Percentiles rank a stretch among this genome's conserved stretches.
These are phyloP conservation scores for Colletotrichum cuscutae DNA, from an alignment of 2,329 filamentous ascomycete species.

Conservation along the genomic window DNA sequence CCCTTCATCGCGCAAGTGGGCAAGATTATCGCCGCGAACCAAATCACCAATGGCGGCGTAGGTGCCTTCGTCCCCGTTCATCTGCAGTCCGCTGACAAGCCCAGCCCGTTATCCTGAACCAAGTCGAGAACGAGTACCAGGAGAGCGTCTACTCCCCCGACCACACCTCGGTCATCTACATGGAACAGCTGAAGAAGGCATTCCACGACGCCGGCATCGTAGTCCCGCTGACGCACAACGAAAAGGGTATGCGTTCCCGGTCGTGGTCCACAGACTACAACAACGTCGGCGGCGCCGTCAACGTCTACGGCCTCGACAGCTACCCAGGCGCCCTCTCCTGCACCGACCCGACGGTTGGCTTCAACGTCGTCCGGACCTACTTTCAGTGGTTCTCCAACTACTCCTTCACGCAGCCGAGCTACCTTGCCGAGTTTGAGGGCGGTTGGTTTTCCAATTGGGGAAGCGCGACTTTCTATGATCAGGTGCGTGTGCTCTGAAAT, in stretches of 20 bases:
- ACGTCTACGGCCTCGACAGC: slow-evolving; percentile 67
- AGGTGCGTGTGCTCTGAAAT: slow-evolving; percentile 34
- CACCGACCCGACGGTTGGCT: slow-evolving; percentile 59
- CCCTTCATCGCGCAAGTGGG: slow-evolving; percentile 60
- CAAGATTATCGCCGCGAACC: slow-evolving; percentile 75
- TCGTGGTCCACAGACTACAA: slow-evolving; percentile 67
- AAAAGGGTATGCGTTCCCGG: slow-evolving; percentile 56
- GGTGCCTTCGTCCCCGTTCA: slow-evolving; percentile 53
- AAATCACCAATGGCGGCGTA: slow-evolving; percentile 82
- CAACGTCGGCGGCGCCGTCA: slow-evolving; percentile 59
- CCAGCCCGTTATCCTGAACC: slow-evolving; percentile 78
- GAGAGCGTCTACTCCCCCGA: slow-evolving; percentile 60
- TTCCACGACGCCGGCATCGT: slow-evolving; percentile 74
- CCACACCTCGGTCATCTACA: slow-evolving; percentile 47
- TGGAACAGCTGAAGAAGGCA: slow-evolving; percentile 68
- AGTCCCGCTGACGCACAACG: slow-evolving; percentile 81
- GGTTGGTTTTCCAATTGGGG: slow-evolving; percentile 66
- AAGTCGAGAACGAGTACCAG: slow-evolving; percentile 85
- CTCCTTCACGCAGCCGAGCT: slow-evolving; percentile 63
- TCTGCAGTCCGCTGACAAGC: slow-evolving; percentile 59
- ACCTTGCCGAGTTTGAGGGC: slow-evolving; percentile 63
- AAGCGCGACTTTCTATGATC: slow-evolving; percentile 59
- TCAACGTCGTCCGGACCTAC: slow-evolving; percentile 56
- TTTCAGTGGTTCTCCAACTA: slow-evolving; percentile 68
- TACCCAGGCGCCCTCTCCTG: slow-evolving; percentile 72